A percentile compares a stretch with the other conserved stretches of the same genome.
These are phyloP conservation scores for Austroboletus rostrupii DNA, from an alignment of 1,284 basidiomycete species.

Conservation along the genomic window DNA sequence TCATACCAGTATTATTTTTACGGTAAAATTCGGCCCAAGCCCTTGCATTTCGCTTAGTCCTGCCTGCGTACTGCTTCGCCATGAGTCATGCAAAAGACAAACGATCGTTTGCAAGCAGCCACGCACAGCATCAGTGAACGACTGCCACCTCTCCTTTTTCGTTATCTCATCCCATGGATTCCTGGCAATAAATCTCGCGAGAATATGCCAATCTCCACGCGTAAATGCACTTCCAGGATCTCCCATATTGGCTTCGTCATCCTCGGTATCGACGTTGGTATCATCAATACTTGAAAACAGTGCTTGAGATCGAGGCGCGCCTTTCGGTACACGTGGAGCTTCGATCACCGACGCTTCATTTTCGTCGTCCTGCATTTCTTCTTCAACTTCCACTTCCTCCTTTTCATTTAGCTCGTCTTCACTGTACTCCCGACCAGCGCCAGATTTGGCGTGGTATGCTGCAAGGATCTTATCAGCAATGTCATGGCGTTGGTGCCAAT, in stretches of 20 bases:
- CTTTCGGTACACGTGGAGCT: slow-evolving; percentile 5
- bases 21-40: slow-evolving; percentile 62
- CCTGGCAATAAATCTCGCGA: slow-evolving; percentile 53
- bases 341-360: slow-evolving; percentile 25
- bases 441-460: slow-evolving; percentile 35
- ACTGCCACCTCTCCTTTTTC: slow-evolving; percentile 48
- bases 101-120: slow-evolving; percentile 2
- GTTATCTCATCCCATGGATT: slow-evolving; percentile 41
- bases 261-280: slow-evolving; percentile 27
- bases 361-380: slow-evolving; percentile 32
- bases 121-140: slow-evolving; percentile 47
- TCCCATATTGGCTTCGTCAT: slow-evolving; percentile 53
- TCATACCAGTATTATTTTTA: slow-evolving; percentile 44
- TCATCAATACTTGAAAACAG: slow-evolving; percentile 16
- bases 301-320: slow-evolving; percentile 12
- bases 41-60: slow-evolving; percentile 41
- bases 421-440: slow-evolving; percentile 25
- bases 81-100: slow-evolving; percentile 1
- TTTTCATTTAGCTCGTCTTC: slow-evolving; percentile 24
- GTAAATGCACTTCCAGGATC: slow-evolving; percentile 44
- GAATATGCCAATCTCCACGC: slow-evolving; percentile 52
- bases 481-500: slow-evolving; percentile 58
- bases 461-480: slow-evolving; percentile 60
- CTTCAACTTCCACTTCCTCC: slow-evolving; percentile 33
- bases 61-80: slow-evolving; percentile 36